These are phyloP conservation scores for Aureobasidium melanogenum DNA, from an alignment of 2,329 filamentous ascomycete genomes.

Conservation along the genomic window DNA sequence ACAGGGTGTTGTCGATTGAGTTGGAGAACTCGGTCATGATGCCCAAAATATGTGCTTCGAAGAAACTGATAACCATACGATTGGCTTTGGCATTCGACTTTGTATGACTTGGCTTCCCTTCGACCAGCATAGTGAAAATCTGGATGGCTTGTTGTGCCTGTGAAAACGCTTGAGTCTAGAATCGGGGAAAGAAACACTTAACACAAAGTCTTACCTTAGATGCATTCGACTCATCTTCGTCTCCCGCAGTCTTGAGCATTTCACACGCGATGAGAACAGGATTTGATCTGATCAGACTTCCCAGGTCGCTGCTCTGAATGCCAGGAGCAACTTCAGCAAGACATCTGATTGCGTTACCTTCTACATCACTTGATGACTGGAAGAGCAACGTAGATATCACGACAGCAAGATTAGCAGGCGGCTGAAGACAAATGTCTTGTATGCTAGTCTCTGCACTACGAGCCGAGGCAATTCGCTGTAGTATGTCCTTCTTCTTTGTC, in stretches of 20 bases:
- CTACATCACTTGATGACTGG: slow-evolving; percentile 55
- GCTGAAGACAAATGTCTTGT: slow-evolving; percentile 54
- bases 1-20: slow-evolving; percentile 55
- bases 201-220: slow-evolving; percentile 44
- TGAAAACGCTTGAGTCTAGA: not conserved
- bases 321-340: slow-evolving; percentile 60
- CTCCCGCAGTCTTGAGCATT: slow-evolving; percentile 69
- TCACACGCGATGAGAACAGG: slow-evolving; percentile 70
- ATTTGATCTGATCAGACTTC: slow-evolving; percentile 63
- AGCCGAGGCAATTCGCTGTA: slow-evolving; percentile 71
- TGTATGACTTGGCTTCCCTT: slow-evolving; percentile 37
- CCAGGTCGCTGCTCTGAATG: slow-evolving; percentile 58
- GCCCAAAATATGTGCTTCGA: slow-evolving; percentile 76
- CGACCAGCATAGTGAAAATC: slow-evolving; percentile 39
- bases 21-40: slow-evolving; percentile 78
- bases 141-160: slow-evolving; percentile 41
- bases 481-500: slow-evolving; percentile 65
- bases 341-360: slow-evolving; percentile 58
- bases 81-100: slow-evolving; percentile 38
- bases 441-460: slow-evolving; percentile 41
- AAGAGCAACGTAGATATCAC: slow-evolving; percentile 51
- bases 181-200: slow-evolving; percentile 11
- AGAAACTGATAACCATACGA: slow-evolving; percentile 61
- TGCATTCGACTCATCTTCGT: slow-evolving; percentile 48
- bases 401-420: slow-evolving; percentile 46